A percentile compares a stretch with the other conserved stretches of the same genome.
Conservation (phyloP, 2,329 filamentous ascomycete genomes). For the Alternaria viburni region DNA sequence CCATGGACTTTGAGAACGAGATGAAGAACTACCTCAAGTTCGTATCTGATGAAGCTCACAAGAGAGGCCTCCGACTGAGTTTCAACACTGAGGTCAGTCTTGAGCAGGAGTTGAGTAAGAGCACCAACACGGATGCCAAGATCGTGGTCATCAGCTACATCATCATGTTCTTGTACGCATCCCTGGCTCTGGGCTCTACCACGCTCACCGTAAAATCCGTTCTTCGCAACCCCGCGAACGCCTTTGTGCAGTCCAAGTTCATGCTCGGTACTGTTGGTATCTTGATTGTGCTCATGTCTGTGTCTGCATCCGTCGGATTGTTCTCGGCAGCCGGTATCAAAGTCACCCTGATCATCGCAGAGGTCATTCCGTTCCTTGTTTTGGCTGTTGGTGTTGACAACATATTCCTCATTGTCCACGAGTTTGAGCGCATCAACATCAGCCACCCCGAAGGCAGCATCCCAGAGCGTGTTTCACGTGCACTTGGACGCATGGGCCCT, state of each 20-base stretch:
- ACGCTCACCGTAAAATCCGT: conserved; percentile 79
- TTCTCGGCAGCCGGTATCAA: conserved; percentile 93
- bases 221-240: conserved; percentile 79
- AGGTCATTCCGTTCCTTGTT: conserved; percentile 97
- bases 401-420: conserved; percentile 97
- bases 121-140: conserved; percentile 96
- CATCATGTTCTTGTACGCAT: conserved; percentile 98
- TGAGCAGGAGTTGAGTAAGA: conserved; percentile 96
- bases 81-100: conserved; percentile 96
- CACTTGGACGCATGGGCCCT: conserved; percentile 94
- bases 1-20: conserved; percentile 88
- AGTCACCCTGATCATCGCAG: conserved; percentile 95
- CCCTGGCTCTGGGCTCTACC: conserved; percentile 87
- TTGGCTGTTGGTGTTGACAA: conserved; percentile 97
- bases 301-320: conserved; percentile 90
- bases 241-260: conserved; percentile 95
- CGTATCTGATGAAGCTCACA: conserved; percentile 79
- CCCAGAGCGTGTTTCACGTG: conserved; percentile 82
- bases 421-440: conserved; percentile 93
- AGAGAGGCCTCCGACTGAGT: conserved; percentile 82
- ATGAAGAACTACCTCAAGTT: conserved; percentile 75
- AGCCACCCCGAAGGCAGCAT: conserved; percentile 89
- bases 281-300: conserved; percentile 95
- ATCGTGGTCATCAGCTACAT: conserved; percentile 97
- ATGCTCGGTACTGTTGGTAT: conserved; percentile 94